These are phyloP conservation scores for Trichoderma sp. DNA, from an alignment of 2,329 filamentous ascomycete species.

Conservation along the genomic window DNA sequence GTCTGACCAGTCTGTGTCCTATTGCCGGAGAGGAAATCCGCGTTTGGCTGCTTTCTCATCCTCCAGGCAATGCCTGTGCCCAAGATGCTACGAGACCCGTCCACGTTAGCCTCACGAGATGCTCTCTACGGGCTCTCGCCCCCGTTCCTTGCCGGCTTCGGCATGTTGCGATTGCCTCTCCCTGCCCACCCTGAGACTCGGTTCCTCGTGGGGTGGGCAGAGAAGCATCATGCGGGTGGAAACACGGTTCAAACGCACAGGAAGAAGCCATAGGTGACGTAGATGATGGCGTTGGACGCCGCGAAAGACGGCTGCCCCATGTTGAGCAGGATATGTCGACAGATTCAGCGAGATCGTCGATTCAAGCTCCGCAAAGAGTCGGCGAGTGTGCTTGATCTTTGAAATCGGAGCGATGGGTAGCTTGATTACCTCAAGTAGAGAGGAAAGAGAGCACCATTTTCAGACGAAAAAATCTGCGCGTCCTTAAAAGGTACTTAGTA, in stretches of 20 bases:
- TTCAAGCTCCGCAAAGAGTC: too few relatives aligned
- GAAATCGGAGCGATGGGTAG: too few relatives aligned
- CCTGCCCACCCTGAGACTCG: neutral
- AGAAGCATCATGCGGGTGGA: neutral
- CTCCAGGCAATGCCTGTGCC: slow-evolving; percentile 63
- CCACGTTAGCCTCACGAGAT: slow-evolving; percentile 29
- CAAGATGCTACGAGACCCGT: slow-evolving; percentile 54
- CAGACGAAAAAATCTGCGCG: too few relatives aligned
- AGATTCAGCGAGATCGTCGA: neutral
- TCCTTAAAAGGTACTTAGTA: too few relatives aligned
- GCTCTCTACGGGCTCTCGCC: too few relatives aligned
- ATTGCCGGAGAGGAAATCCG: slow-evolving; percentile 74
- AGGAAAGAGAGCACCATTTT: too few relatives aligned
- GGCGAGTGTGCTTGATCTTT: too few relatives aligned
- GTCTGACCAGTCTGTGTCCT: slow-evolving; percentile 80
- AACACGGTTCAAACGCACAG: slow-evolving; percentile 57
- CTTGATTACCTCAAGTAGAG: too few relatives aligned
- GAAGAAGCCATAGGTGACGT: slow-evolving; percentile 75
- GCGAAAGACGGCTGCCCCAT: slow-evolving; percentile 76
- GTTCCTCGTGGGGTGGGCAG: neutral
- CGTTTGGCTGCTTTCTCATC: slow-evolving; percentile 65
- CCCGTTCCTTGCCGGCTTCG: too few relatives aligned
- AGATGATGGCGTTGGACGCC: slow-evolving; percentile 83
- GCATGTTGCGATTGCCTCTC: too few relatives aligned
- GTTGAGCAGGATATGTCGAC: slow-evolving; percentile 25